Conservation (phyloP, 2,329 filamentous ascomycete genomes). For the Colletotrichum tabaci region DNA sequence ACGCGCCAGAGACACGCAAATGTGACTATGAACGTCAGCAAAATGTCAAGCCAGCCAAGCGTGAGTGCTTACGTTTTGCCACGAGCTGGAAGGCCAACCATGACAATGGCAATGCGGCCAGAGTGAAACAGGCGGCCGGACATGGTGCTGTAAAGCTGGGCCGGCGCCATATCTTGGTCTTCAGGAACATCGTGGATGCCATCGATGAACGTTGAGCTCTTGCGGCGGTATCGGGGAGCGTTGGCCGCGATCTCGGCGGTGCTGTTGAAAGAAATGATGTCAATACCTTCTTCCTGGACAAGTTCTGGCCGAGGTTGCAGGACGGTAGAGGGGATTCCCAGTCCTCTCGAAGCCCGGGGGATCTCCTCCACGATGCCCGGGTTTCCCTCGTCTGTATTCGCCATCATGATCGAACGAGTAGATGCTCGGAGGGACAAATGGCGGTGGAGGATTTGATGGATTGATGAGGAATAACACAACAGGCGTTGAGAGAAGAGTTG, state of each 20-base stretch:
- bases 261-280: constrained; percentile 59
- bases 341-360: neutral
- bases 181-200: constrained; percentile 94
- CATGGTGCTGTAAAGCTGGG: constrained; percentile 98
- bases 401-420: constrained; percentile 4
- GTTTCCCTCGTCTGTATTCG: neutral
- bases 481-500: neutral
- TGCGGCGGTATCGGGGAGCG: constrained; percentile 89
- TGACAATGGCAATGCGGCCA: constrained; percentile 95
- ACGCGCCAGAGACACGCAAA: constrained; percentile 93
- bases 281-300: constrained; percentile 47
- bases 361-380: neutral
- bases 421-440: neutral
- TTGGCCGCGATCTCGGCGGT: constrained; percentile 94
- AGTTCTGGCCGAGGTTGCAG: constrained; percentile 36
- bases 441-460: too few relatives aligned
- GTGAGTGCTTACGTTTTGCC: constrained; percentile 84
- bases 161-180: constrained; percentile 87
- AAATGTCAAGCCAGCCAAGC: neutral
- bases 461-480: neutral
- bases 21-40: constrained; percentile 72
- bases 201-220: constrained; percentile 97
- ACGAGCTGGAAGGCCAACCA: constrained; percentile 93
- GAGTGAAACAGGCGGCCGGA: constrained; percentile 97
- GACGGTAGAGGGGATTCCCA: neutral